Conservation (phyloP, 1,284 basidiomycete genomes). For the Agroathelia rolfsii region DNA sequence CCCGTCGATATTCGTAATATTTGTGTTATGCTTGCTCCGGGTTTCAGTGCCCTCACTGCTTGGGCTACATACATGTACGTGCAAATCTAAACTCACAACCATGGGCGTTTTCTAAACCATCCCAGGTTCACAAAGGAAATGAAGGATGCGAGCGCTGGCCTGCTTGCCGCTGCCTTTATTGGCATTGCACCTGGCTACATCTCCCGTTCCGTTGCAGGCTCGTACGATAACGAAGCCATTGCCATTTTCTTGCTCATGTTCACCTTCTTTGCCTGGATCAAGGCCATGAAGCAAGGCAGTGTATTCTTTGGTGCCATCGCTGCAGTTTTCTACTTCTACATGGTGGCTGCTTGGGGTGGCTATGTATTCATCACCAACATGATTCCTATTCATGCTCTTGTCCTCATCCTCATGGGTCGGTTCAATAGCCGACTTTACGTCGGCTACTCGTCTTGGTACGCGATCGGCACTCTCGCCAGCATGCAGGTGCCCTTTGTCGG, state of each 20-base stretch:
- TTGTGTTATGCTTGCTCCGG: constrained; percentile 94
- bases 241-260: constrained; percentile 99
- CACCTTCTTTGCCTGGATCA: constrained; percentile 98
- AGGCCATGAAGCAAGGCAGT: constrained; percentile 89
- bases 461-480: constrained; percentile 90
- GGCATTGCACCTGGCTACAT: constrained; percentile 98
- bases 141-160: constrained; percentile 88
- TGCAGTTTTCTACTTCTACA: constrained; percentile 98
- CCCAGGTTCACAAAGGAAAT: constrained; percentile 87
- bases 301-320: constrained; percentile 86
- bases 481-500: constrained; percentile 99
- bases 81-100: constrained; percentile 7
- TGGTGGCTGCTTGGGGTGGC: constrained; percentile 99
- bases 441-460: constrained; percentile 96
- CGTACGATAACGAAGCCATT: constrained; percentile 99
- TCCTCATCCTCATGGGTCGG: constrained; percentile 94
- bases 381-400: constrained; percentile 93
- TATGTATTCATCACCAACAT: constrained; percentile 99
- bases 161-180: constrained; percentile 97
- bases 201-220: constrained; percentile 96
- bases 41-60: constrained; percentile 93
- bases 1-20: constrained; percentile 97
- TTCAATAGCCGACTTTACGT: constrained; percentile 90
- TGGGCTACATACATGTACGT: constrained; percentile 93
- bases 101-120: constrained; percentile 6